Percentiles rank a stretch among this genome's conserved stretches.
Evolutionary conservation across 2,329 filamentous ascomycete species (phyloP).

Genomic region (Aspergillus aculeatus): DNA sequence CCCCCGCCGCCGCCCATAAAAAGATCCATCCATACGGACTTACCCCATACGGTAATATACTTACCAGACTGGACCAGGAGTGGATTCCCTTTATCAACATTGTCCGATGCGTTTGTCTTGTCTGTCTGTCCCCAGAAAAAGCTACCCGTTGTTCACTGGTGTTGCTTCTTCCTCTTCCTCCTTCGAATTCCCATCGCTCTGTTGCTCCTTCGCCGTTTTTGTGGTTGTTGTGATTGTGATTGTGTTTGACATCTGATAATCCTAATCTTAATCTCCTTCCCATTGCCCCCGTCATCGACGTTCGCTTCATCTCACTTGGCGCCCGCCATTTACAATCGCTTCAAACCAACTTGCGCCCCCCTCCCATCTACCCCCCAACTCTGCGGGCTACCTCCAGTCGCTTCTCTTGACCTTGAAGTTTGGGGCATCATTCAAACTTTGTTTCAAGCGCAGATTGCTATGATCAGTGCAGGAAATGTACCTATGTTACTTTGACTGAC

Average conservation of each 20-base stretch:
- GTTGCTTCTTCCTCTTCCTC: not conserved
- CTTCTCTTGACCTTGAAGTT: not conserved
- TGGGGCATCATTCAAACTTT: not conserved
- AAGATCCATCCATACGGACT: constrained; percentile 5
- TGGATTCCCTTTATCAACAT: constrained; percentile 6
- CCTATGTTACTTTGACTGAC: constrained; percentile 6
- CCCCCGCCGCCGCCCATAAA: constrained; percentile 5
- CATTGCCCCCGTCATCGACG: not conserved
- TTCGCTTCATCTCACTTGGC: constrained; percentile 2
- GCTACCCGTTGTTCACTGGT: not conserved
- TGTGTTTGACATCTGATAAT: not conserved
- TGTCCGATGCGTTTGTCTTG: not conserved
- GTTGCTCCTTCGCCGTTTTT: not conserved
- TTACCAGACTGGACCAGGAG: not conserved
- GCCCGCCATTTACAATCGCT: constrained; percentile 10
- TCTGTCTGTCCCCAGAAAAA: constrained; percentile 3
- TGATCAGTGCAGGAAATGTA: constrained; percentile 15
- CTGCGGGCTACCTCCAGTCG: not conserved
- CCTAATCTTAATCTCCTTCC: not conserved
- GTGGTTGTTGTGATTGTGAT: not conserved
- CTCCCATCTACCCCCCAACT: not conserved
- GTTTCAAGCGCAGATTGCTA: not conserved
- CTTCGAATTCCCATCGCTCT: not conserved
- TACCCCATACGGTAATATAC: constrained; percentile 11
- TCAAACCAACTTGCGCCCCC: not conserved